Conservation (phyloP, 768 basidiomycete species). For the Leccinum incarnatum region DNA sequence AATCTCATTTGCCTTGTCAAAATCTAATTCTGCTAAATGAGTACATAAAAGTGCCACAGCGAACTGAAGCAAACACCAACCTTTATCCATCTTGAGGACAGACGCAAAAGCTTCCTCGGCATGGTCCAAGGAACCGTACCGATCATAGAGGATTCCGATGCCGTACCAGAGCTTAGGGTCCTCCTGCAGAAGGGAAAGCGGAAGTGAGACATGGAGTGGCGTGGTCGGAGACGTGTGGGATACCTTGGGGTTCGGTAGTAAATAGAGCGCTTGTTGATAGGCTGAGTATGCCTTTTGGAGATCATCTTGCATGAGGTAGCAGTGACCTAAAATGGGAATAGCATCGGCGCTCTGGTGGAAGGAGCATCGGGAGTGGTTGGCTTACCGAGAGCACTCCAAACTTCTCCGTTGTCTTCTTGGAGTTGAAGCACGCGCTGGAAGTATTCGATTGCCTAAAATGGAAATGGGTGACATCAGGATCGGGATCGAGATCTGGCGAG, state of each 20-base stretch:
- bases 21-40: conserved; percentile 54
- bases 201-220: conserved; percentile 8
- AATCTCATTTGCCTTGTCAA: conserved; percentile 98
- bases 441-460: conserved; percentile 84
- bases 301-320: conserved; percentile 99
- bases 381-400: conserved; percentile 92
- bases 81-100: conserved; percentile 95
- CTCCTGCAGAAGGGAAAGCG: conserved; percentile 45
- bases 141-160: conserved; percentile 97
- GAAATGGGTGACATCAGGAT: conserved; percentile 33
- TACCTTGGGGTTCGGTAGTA: conserved; percentile 94
- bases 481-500: conserved; percentile 26
- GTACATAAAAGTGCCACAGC: conserved; percentile 23
- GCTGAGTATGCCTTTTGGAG: conserved; percentile 98
- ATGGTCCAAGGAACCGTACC: conserved; percentile 97
- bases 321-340: conserved; percentile 62
- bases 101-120: conserved; percentile 98
- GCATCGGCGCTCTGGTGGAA: conserved; percentile 13
- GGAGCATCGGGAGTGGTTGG: conserved; percentile 24
- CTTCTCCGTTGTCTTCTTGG: conserved; percentile 96
- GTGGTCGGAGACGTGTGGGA: conserved; percentile 9
- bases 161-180: conserved; percentile 99
- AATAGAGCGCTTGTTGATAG: conserved; percentile 96
- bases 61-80: conserved; percentile 41
- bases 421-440: conserved; percentile 90